Conservation (phyloP, 164 flowering plant genomes). For the Kalanchoe fedtschenkoi region DNA sequence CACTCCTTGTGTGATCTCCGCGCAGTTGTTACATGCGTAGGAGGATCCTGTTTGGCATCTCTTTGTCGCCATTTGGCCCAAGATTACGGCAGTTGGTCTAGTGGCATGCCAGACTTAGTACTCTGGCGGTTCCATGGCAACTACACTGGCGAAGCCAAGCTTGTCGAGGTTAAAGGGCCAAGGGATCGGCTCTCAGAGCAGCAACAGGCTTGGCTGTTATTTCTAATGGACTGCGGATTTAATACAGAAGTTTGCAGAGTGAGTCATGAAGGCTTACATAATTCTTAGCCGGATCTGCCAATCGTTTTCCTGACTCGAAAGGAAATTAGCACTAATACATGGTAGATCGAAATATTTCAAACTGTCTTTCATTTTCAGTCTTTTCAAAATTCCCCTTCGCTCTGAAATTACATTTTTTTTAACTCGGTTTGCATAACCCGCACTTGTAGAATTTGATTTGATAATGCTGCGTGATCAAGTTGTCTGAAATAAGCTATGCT, state of each 20-base stretch:
- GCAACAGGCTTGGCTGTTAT: conserved; percentile 83
- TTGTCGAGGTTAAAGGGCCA: conserved; percentile 93
- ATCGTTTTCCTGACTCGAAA: not conserved
- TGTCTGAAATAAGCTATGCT: too few species aligned
- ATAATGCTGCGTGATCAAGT: too few species aligned
- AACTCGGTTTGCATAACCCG: too few species aligned
- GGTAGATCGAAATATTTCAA: too few species aligned
- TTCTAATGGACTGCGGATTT: conserved; percentile 82
- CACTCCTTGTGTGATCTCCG: conserved; percentile 62
- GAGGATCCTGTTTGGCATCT: conserved; percentile 63
- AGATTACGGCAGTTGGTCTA: conserved; percentile 84
- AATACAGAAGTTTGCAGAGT: conserved; percentile 74
- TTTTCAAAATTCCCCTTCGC: too few species aligned
- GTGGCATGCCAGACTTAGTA: conserved; percentile 93
- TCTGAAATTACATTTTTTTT: too few species aligned
- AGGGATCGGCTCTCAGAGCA: conserved; percentile 86
- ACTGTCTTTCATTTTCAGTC: too few species aligned
- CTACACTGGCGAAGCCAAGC: conserved; percentile 80
- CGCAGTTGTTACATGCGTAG: conserved; percentile 67
- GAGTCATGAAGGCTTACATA: conserved; percentile 18
- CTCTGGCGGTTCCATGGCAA: conserved; percentile 74
- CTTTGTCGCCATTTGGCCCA: conserved; percentile 72
- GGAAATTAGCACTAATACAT: too few species aligned
- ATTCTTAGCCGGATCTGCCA: not conserved
- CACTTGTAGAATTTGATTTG: too few species aligned